Evolutionary conservation across 768 basidiomycete species (phyloP).

Genomic region (Calvatia gigantea): DNA sequence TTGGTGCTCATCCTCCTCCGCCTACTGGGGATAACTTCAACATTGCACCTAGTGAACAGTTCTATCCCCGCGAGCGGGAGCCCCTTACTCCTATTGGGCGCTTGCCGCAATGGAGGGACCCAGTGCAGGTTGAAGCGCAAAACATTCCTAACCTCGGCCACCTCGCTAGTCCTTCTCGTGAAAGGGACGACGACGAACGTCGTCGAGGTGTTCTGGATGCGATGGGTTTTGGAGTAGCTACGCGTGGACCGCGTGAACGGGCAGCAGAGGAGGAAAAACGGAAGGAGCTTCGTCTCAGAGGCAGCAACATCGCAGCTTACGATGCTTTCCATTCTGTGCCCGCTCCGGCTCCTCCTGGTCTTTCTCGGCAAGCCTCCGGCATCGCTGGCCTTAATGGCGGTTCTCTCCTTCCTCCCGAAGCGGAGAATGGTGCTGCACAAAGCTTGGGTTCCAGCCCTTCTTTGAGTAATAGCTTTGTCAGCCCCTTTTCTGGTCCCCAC

Average conservation of each 20-base stretch:
- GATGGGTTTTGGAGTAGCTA: slow-evolving; percentile 34
- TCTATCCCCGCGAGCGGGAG: slow-evolving; percentile 14
- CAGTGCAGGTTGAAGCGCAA: slow-evolving; percentile 13
- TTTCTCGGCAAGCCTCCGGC: slow-evolving; percentile 36
- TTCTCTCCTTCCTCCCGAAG: slow-evolving; percentile 15
- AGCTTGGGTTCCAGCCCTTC: slow-evolving; percentile 21
- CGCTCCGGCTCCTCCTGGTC: slow-evolving; percentile 19
- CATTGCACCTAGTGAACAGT: slow-evolving; percentile 5
- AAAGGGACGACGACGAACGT: slow-evolving; percentile 44
- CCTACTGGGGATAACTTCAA: slow-evolving; percentile 5
- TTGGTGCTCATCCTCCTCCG: not conserved
- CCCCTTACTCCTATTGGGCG: slow-evolving; percentile 13
- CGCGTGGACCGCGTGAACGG: slow-evolving; percentile 59
- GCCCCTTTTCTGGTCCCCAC: slow-evolving; percentile 12
- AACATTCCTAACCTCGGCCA: slow-evolving; percentile 8
- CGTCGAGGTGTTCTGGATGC: slow-evolving; percentile 31
- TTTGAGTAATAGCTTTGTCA: slow-evolving; percentile 15
- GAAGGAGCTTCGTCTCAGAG: slow-evolving; percentile 46
- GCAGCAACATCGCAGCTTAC: slow-evolving; percentile 48
- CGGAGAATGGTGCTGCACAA: slow-evolving; percentile 14
- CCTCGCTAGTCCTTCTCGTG: slow-evolving; percentile 11
- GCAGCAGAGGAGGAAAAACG: slow-evolving; percentile 61
- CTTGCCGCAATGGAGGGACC: slow-evolving; percentile 13
- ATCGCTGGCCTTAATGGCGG: slow-evolving; percentile 18
- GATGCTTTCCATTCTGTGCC: slow-evolving; percentile 77